Evolutionary conservation across 2,329 filamentous ascomycete genomes (phyloP), one percentile per base, ranked within the genome.

Genomic region (Exophiala lecanii-corni): DNA sequence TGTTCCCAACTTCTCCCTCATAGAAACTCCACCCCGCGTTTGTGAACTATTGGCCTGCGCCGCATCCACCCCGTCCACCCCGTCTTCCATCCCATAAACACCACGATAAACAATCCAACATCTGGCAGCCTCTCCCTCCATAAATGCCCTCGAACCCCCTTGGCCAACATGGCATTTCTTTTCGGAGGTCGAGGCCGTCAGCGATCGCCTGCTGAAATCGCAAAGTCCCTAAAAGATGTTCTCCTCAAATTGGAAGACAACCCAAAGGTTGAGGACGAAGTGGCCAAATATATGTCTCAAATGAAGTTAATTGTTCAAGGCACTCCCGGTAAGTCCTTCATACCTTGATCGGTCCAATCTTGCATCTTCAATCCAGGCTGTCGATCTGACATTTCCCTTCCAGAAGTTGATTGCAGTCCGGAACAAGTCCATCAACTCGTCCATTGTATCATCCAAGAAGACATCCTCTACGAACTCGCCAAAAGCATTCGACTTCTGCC

Each of bases 241-340:
- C 69, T 84, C 16, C 57, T 69, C 42, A 79, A 74, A 59, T 64
- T 86, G 45, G 77, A 80, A 58, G 77, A 82, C 18, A 26, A 35
- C 17, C n/a, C 5, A 31, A 25, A 42, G 31, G 21, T 52, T 34
- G 51, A 54, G 44, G 50, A 56, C 36, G 46, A 48, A 28, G 47
- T 49, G 41, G 84, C 87, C 36, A 87, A 88, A 61, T 82, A 89
- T 55, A 76, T 98, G 51, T 76, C 77, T 39, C 86, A 94, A 64
- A 94, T 97, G 83, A 97, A 97, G 66, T 71, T 89, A 51, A 81
- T 92, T 47, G 79, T 98, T 10, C 91, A 97, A 72, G 92, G 91
- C 54, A 95, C 89, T 48, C 86, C 87, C 67, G 89, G 89, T 94
- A 74, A 46, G 67, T 59, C 23, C 12, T 26, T n/a, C n/a, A n/a